Base-by-base conservation (phyloP, 169 alveolate genomes). In the Eimeria falciformis region DNA sequence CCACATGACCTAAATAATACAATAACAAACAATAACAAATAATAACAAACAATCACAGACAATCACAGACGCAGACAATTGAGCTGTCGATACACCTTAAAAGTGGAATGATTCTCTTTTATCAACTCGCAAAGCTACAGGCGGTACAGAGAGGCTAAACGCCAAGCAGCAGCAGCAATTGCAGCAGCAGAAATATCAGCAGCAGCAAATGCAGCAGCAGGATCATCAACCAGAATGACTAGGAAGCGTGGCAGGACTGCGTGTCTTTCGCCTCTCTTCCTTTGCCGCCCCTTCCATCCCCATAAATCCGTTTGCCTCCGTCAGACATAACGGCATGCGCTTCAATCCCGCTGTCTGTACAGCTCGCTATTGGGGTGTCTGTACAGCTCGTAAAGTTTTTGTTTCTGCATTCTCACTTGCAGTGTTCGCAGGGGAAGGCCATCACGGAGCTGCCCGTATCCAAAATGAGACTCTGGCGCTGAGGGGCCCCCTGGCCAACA, bases 401-500 rank as follows among this genome's bases (percentile, higher is more conserved):
- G n/a, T n/a, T n/a, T n/a, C n/a, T n/a, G n/a, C n/a, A n/a, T n/a
- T n/a, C 91, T 33, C 33, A 82, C 91, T 65, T 62, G 92, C 96
- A 94, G 45, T 92, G 50, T 18, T 55, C 56, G 84, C 96, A 94
- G n/a, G 96, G 85, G 56, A 94, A 90, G 40, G 95, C 94, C 56
- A 94, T 78, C 21, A 93, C 96, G 23, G 96, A 94, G 27, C 95
- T 86, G n/a, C 96, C 96, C 2, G 96, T 92, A 50, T 94, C 96
- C 73, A 94, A 68, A 46, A 94, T 94, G 56, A 94, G 92, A 25
- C 94, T 90, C 68, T 94, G 96, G 58, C 94, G 87, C 55, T 94
- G 96, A 5, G 90, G 88, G 18, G 95, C 89, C n/a, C 75, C 86
- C 23, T 56, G 27, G 21, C 94, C 94, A 14, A 91, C 47, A 2